Evolutionary conservation across 768 basidiomycete species (phyloP).

Genomic region (Mycena crocata): DNA sequence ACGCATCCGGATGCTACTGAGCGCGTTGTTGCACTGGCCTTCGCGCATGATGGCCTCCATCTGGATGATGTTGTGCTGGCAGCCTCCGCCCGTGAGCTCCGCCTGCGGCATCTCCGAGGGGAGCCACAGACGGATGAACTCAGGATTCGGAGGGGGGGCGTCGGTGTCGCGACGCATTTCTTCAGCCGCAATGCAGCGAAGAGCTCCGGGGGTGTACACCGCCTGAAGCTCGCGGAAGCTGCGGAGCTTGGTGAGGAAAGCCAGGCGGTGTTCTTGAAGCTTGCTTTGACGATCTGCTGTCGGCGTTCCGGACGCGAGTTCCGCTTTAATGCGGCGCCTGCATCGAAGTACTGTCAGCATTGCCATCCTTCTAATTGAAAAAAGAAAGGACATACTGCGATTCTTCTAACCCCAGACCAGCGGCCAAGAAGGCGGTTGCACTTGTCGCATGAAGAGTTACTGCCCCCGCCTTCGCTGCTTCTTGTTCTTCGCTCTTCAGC

Average conservation of each 20-base stretch:
- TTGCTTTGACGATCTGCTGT: slow-evolving; percentile 2
- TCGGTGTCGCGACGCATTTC: neutral
- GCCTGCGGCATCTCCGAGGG: neutral
- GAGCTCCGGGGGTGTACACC: neutral
- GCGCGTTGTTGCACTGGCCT: neutral
- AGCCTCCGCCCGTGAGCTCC: neutral
- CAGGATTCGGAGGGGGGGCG: neutral
- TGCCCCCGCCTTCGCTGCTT: neutral
- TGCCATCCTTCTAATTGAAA: neutral
- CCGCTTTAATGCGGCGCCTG: neutral
- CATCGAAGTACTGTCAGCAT: neutral
- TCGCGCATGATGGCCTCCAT: neutral
- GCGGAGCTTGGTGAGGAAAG: slow-evolving; percentile 2
- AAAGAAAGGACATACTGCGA: slow-evolving; percentile 1
- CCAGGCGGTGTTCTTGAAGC: neutral
- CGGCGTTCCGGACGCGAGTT: neutral
- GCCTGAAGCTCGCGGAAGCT: neutral
- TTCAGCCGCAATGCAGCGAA: neutral
- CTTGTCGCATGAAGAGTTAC: slow-evolving; percentile 2
- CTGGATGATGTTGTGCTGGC: neutral
- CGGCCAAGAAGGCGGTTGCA: slow-evolving; percentile 8
- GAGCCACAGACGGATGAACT: neutral
- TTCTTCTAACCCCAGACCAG: slow-evolving; percentile 19
- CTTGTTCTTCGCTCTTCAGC: slow-evolving; percentile 9
- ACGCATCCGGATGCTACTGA: neutral